Evolutionary conservation across 176 grass and related monocot genomes (phyloP).

Genomic region (bread wheat (Triticum aestivum)): IWGSC_CS_RefSeq_v2.1 NC_057800.1:745670753-745671252

Average conservation of each 20-base stretch:
- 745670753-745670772: slow-evolving; percentile 10
- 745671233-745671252: background rate
- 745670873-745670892: slow-evolving; percentile 36
- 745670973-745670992: background rate
- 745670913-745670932: slow-evolving; percentile 7
- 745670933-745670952: background rate
- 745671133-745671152: background rate
- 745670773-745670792: slow-evolving; percentile 18
- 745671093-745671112: no score
- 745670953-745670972: background rate
- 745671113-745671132: no score
- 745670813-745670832: slow-evolving; percentile 52
- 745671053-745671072: background rate
- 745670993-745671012: slow-evolving; percentile 4
- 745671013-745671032: background rate
- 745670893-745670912: slow-evolving; percentile 20
- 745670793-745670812: slow-evolving; percentile 8
- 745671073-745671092: no score
- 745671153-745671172: background rate
- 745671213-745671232: background rate
- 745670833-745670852: slow-evolving; percentile 60
- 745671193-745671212: background rate
- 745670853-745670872: slow-evolving; percentile 19
- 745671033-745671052: background rate
- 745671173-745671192: background rate